Evolutionary conservation across 1,284 basidiomycete species (phyloP), one percentile per base, ranked within the genome.

Genomic region (Cryptococcus floricola): DNA sequence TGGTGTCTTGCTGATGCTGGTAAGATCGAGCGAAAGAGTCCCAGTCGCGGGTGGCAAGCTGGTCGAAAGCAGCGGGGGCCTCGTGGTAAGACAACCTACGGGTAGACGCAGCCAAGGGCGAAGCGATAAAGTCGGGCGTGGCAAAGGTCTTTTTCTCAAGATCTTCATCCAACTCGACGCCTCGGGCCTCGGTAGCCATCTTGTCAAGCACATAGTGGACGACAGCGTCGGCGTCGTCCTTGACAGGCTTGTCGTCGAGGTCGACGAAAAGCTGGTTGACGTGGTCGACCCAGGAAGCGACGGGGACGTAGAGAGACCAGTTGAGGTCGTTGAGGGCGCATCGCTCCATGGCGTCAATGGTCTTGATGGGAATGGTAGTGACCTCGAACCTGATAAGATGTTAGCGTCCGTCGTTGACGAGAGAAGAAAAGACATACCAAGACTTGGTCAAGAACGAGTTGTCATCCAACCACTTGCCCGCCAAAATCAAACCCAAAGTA

Each of bases 381-480:
- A 74, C 70, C 53, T 74, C 70, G 28, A 58, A 62, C 39, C 41
- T 50, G 31, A 2, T 18, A 7, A 39, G 14, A 31, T 18, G 19
- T 50, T 34, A 51, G 50, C 50, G 16, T 27, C 27, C 13, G 9
- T 31, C 13, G 5, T 31, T 18, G 27, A 19, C 9, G 60, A 56
- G 50, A 44, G 25, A 7, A 42, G 38, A 25, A 50, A 8, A 42
- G 34, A 38, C 86, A 60, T 73, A 89, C 90, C 91, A 93, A 56
- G 90, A 92, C 80, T 90, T 91, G 78, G 90, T 91, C 51, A 89
- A 88, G 76, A 91, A 93, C 0, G 91, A 92, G 69, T 92, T 89
- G 68, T 93, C 90, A 68, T 93, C 90, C 62, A 93, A 71, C 89
- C 90, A 92, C 77, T 93, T 93, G 75, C 92, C 92, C 23, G 90